Conservation (phyloP, 345 rosid genomes). For the Cardiospermum halicacabum region DNA sequence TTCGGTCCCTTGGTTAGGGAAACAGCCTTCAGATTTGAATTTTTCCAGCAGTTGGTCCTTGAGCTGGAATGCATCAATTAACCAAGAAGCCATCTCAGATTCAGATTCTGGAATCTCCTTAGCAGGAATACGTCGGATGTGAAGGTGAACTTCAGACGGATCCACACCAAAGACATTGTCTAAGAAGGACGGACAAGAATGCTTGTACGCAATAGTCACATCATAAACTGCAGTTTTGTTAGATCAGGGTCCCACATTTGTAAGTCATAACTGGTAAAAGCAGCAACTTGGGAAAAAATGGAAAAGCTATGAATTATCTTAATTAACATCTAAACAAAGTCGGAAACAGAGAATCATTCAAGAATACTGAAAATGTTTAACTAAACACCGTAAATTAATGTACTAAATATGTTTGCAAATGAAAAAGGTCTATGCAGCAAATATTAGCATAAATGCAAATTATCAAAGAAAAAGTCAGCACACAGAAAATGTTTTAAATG, state of each 20-base stretch:
- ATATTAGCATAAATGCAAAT: neutral
- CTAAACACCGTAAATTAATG: neutral
- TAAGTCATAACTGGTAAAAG: conserved; percentile 2
- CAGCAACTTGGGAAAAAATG: neutral
- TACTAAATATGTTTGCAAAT: neutral
- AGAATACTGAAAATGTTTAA: neutral
- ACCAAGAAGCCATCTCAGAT: conserved; percentile 49
- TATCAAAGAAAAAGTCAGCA: neutral
- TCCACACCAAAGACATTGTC: conserved; percentile 78
- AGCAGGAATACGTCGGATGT: conserved; percentile 45
- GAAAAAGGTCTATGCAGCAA: neutral
- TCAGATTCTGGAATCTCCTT: conserved; percentile 46
- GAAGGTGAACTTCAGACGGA: conserved; percentile 84
- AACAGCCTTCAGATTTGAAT: conserved; percentile 54
- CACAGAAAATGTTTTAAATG: neutral
- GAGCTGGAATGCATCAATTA: conserved; percentile 47
- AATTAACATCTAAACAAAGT: neutral
- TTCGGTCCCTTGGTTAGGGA: conserved; percentile 46
- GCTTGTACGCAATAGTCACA: conserved; percentile 68
- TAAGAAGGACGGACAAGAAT: conserved; percentile 59
- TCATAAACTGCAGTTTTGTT: conserved; percentile 62
- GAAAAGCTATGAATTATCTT: neutral
- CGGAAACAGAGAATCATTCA: conserved; percentile 2
- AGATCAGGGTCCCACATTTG: neutral
- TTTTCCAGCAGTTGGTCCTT: conserved; percentile 60